Base-by-base conservation (phyloP, 495 filamentous ascomycete genomes). In the Antarctomyces pellizariae region DNA sequence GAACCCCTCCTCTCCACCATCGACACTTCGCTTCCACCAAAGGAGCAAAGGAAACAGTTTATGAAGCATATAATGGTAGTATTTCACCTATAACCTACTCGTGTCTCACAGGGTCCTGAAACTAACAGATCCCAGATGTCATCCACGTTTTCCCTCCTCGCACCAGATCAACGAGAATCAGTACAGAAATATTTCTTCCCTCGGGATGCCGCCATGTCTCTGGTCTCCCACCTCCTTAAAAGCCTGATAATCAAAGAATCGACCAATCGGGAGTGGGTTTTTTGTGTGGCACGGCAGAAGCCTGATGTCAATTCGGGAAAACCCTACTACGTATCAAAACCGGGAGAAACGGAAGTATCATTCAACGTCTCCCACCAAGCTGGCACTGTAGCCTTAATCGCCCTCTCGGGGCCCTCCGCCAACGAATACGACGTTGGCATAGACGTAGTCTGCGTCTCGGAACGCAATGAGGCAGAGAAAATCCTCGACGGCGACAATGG, bases 281-380 rank as follows among this genome's bases (percentile, higher is more conserved):
- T n/a, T n/a, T n/a, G n/a, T n/a, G n/a, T n/a, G n/a, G n/a, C n/a
- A n/a, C n/a, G n/a, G n/a, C 53, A 29, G 41, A 60, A 1, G 62
- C 72, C 1, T 7, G 7, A 3, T 9, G 12, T 9, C 4, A 17
- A 12, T 11, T 7, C 19, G 11, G 19, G 17, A 4, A 11, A 33
- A 39, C 49, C 50, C 28, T 68, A 42, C 23, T 29, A 34, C 18
- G 41, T 51, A 30, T 30, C 42, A 0, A 37, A 29, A 5, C 36
- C 47, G 11, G 36, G 38, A 9, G 11, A 26, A 9, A 26, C 45
- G 27, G 46, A 49, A 13, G 54, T 84, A 10, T 62, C 74, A 30
- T 91, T 92, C 60, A 92, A 92, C 43, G 74, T 91, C 29, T 75
- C 66, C 28, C 82, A 92, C 42, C 82, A 91, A 45, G 74, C 71